Conservation (phyloP, 768 basidiomycete genomes). For the Podaxis carcinomalis region DNA sequence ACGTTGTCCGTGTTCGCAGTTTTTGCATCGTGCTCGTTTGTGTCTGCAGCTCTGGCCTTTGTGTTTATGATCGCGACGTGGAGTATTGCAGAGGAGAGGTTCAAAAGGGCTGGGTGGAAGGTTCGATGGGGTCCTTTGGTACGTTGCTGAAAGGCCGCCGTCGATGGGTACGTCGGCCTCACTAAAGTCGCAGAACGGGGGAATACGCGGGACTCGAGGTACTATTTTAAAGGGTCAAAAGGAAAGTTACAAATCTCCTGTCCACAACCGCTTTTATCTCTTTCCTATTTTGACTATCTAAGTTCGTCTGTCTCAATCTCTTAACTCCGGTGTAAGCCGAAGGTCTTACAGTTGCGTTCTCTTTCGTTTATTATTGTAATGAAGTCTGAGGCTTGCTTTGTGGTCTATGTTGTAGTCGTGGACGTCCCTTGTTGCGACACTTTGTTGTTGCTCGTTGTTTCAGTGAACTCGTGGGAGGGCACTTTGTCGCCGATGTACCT, state of each 20-base stretch:
- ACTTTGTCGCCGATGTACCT: background rate
- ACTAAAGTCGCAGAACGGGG: too few relatives aligned
- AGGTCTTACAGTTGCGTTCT: constrained; percentile 6
- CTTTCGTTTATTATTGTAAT: background rate
- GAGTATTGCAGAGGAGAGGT: constrained; percentile 27
- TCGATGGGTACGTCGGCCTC: too few relatives aligned
- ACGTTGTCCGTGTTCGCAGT: constrained; percentile 24
- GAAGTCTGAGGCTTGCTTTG: background rate
- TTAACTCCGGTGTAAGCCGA: too few relatives aligned
- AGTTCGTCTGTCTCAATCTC: too few relatives aligned
- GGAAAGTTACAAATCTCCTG: too few relatives aligned
- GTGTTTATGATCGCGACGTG: constrained; percentile 35
- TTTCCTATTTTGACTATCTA: too few relatives aligned
- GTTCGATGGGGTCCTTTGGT: constrained; percentile 34
- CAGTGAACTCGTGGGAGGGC: background rate
- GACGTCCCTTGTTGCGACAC: constrained; percentile 31
- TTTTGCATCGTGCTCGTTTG: constrained; percentile 24
- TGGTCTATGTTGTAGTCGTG: constrained; percentile 23
- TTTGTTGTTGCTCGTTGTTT: constrained; percentile 22
- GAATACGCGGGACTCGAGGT: too few relatives aligned
- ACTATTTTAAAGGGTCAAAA: too few relatives aligned
- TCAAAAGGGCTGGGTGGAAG: constrained; percentile 27
- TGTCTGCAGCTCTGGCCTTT: constrained; percentile 27
- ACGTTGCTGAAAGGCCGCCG: constrained; percentile 8
- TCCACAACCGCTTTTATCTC: too few relatives aligned